Conservation (phyloP, 177 flowering plant species). For the Vitis hybrid region DNA sequence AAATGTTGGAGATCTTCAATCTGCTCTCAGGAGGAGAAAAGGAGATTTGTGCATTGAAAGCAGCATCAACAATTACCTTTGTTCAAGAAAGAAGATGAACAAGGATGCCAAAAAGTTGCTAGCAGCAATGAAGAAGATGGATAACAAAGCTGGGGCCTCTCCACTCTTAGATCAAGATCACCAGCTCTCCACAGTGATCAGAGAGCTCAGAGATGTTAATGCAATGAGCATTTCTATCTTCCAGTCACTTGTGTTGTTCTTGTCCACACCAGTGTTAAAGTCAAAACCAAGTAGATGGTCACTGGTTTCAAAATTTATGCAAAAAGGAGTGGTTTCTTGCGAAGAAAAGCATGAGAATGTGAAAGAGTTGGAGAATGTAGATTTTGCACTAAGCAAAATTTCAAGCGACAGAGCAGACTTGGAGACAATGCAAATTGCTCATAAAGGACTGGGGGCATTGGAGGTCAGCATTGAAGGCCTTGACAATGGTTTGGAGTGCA, state of each 20-base stretch:
- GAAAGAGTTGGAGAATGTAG: slow-evolving; percentile 27
- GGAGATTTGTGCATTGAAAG: slow-evolving; percentile 24
- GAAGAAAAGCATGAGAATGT: slow-evolving; percentile 14
- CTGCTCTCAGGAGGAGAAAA: slow-evolving; percentile 34
- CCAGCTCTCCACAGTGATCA: slow-evolving; percentile 19
- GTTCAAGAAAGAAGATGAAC: slow-evolving; percentile 33
- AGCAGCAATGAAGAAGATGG: slow-evolving; percentile 29
- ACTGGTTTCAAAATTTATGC: slow-evolving; percentile 27
- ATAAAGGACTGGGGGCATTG: slow-evolving; percentile 23
- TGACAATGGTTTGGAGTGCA: slow-evolving; percentile 30
- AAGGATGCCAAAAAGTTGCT: slow-evolving; percentile 25
- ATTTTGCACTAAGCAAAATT: slow-evolving; percentile 5
- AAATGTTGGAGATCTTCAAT: slow-evolving; percentile 30
- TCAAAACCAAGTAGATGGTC: slow-evolving; percentile 27
- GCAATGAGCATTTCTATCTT: slow-evolving; percentile 23
- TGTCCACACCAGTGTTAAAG: slow-evolving; percentile 16
- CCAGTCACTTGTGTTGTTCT: slow-evolving; percentile 22
- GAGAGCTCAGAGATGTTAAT: slow-evolving; percentile 23
- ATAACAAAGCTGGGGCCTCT: background rate
- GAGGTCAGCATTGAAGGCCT: slow-evolving; percentile 28
- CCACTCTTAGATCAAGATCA: slow-evolving; percentile 3
- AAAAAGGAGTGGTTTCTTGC: slow-evolving; percentile 21
- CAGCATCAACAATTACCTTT: slow-evolving; percentile 13
- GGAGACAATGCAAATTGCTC: slow-evolving; percentile 14
- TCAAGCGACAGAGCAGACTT: background rate